Conservation (phyloP, 2,329 filamentous ascomycete species). For the Fusarium cicatricum region DNA sequence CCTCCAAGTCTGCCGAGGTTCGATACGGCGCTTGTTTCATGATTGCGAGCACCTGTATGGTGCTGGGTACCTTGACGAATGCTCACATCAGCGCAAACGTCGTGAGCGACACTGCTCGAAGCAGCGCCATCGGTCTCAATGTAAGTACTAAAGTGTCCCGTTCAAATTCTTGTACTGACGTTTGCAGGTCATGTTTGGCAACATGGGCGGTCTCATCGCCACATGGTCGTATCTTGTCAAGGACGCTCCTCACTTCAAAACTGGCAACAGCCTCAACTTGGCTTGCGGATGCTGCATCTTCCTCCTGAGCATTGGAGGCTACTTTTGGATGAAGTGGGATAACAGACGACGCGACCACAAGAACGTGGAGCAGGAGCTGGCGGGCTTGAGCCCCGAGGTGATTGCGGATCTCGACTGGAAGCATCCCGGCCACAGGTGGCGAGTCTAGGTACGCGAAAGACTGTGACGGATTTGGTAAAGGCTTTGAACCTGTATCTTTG, state of each 20-base stretch:
- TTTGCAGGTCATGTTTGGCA: conserved; percentile 42
- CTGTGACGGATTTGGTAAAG: not conserved
- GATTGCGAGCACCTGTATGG: conserved; percentile 67
- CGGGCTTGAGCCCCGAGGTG: conserved; percentile 61
- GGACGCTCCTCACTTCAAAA: conserved; percentile 71
- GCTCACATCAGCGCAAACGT: conserved; percentile 71
- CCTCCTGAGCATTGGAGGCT: conserved; percentile 56
- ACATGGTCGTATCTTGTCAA: conserved; percentile 71
- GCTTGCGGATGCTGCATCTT: conserved; percentile 67
- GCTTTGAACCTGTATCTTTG: not conserved
- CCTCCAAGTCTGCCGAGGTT: conserved; percentile 53
- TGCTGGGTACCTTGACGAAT: conserved; percentile 68
- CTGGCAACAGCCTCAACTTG: conserved; percentile 72
- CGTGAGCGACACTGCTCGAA: conserved; percentile 70
- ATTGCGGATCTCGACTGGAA: conserved; percentile 72
- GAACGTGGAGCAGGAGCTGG: conserved; percentile 64
- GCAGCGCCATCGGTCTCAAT: conserved; percentile 63
- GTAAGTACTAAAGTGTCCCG: conserved; percentile 14
- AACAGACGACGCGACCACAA: conserved; percentile 66
- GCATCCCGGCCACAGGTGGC: conserved; percentile 73
- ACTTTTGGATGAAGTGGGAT: conserved; percentile 69
- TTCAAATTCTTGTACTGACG: not conserved
- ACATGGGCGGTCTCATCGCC: conserved; percentile 70
- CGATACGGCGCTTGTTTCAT: conserved; percentile 72
- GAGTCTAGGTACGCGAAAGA: conserved; percentile 6